Evolutionary conservation across 176 grass and related monocot genomes (phyloP).

Genomic region (Carex parvula): DNA sequence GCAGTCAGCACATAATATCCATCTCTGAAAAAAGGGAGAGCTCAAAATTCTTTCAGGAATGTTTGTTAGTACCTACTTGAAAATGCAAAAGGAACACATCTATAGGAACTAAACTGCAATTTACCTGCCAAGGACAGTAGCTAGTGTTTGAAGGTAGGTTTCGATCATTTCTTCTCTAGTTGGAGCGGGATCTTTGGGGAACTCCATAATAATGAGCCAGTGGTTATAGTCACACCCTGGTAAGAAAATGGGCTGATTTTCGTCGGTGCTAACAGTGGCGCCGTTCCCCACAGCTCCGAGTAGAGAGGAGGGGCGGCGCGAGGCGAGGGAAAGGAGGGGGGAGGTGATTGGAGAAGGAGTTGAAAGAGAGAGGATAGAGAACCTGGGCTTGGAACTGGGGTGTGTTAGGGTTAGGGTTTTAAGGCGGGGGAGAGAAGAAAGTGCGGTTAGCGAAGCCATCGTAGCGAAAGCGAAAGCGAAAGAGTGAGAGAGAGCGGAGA

Average conservation of each 20-base stretch:
- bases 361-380: neutral
- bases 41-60: no score
- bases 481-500: neutral
- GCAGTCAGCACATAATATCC: no score
- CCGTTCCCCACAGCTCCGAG: neutral
- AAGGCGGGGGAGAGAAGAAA: conserved; percentile 36
- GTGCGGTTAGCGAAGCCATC: conserved; percentile 49
- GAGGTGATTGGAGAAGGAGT: neutral
- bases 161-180: conserved; percentile 98
- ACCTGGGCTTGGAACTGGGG: neutral
- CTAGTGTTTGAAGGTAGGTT: conserved; percentile 88
- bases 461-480: neutral
- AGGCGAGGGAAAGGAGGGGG: conserved; percentile 4
- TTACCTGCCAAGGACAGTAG: conserved; percentile 90
- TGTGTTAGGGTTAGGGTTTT: conserved; percentile 22
- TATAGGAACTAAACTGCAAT: neutral
- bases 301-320: neutral
- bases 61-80: no score
- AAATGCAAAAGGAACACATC: no score
- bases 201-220: conserved; percentile 98
- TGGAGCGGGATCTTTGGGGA: conserved; percentile 94
- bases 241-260: conserved; percentile 84
- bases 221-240: conserved; percentile 98
- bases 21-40: no score
- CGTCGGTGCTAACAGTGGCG: conserved; percentile 28